Evolutionary conservation across 495 filamentous ascomycete species (phyloP).

Genomic region (Bathelium albidoporum): DNA sequence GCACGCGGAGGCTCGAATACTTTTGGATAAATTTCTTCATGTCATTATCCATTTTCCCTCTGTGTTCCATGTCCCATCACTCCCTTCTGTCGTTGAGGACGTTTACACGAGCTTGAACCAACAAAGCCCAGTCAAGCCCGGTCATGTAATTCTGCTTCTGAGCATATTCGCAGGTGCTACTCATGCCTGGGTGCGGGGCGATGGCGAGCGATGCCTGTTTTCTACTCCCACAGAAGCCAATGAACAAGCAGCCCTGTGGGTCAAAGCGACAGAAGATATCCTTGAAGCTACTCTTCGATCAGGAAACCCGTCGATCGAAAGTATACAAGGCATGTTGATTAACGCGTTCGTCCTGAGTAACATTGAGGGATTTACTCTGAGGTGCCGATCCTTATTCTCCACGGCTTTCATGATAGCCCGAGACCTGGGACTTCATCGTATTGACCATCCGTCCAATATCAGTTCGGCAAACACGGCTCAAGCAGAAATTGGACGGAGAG

Average conservation of each 20-base stretch:
- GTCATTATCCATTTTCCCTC: slow-evolving; percentile 35
- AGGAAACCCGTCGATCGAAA: slow-evolving; percentile 30
- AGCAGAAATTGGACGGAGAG: slow-evolving; percentile 36
- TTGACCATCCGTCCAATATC: slow-evolving; percentile 31
- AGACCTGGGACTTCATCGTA: slow-evolving; percentile 34
- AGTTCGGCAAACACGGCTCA: slow-evolving; percentile 17
- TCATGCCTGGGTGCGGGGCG: slow-evolving; percentile 30
- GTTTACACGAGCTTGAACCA: slow-evolving; percentile 28
- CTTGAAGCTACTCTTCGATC: slow-evolving; percentile 30
- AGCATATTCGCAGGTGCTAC: slow-evolving; percentile 37
- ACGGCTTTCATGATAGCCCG: slow-evolving; percentile 29
- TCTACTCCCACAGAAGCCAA: slow-evolving; percentile 27
- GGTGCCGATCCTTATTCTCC: slow-evolving; percentile 27
- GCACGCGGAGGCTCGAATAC: slow-evolving; percentile 30
- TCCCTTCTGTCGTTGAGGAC: slow-evolving; percentile 29
- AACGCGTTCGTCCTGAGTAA: slow-evolving; percentile 32
- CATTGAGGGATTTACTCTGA: slow-evolving; percentile 33
- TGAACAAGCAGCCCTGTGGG: slow-evolving; percentile 29
- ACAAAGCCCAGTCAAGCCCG: slow-evolving; percentile 21
- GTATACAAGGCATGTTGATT: slow-evolving; percentile 37
- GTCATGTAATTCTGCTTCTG: slow-evolving; percentile 35
- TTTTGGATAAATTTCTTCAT: slow-evolving; percentile 36
- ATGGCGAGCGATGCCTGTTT: slow-evolving; percentile 24
- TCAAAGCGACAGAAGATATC: slow-evolving; percentile 31
- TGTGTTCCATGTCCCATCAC: slow-evolving; percentile 33